These are phyloP conservation scores for Trichomonas gallinae DNA, from an alignment of 208 protist genomes.

Conservation along the genomic window DNA sequence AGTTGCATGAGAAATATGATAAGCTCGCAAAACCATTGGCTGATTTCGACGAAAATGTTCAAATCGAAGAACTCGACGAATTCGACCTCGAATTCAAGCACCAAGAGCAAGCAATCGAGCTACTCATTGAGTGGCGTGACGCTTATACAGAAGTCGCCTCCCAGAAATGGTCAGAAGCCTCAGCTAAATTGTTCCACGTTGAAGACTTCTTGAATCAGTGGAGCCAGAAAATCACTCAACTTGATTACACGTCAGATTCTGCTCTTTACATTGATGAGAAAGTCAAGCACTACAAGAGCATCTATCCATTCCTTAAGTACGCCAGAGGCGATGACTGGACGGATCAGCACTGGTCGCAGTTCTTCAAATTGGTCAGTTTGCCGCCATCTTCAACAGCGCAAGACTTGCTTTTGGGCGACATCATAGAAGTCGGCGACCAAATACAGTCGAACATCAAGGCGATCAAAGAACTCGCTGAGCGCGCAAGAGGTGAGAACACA, in stretches of 20 bases:
- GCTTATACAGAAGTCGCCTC: neutral
- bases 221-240: neutral
- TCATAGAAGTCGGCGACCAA: neutral
- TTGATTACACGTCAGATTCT: neutral
- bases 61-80: neutral
- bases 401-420: neutral
- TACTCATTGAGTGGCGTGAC: neutral
- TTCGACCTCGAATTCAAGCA: neutral
- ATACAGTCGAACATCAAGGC: neutral
- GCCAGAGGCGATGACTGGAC: neutral
- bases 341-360: neutral
- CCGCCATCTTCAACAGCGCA: neutral
- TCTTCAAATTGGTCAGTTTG: neutral
- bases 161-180: neutral
- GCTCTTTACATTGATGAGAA: conserved; percentile 18
- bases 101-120: neutral
- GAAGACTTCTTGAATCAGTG: conserved; percentile 14
- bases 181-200: neutral
- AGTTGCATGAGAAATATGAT: neutral
- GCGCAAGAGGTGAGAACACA: conserved; percentile 78
- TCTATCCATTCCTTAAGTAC: neutral
- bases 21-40: neutral
- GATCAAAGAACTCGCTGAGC: conserved; percentile 71
- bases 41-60: conserved; percentile 19
- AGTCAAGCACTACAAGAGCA: conserved; percentile 10